Percentiles rank a stretch among this genome's conserved stretches.
Conservation (phyloP, 2,329 filamentous ascomycete species). For the Cladophialophora psammophila region DNA sequence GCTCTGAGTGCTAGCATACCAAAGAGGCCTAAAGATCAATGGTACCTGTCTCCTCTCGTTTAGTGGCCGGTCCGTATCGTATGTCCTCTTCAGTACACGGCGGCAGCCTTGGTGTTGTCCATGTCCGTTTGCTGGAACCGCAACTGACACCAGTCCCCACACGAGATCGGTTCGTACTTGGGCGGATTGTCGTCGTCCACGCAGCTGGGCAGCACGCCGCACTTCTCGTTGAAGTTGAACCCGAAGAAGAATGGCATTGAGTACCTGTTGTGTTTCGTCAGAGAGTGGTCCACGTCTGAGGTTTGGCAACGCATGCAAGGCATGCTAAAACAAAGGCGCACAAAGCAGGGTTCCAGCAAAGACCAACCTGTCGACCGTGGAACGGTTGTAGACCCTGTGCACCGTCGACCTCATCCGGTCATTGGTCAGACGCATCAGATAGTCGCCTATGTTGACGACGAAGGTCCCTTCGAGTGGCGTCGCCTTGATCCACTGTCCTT, state of each 20-base stretch:
- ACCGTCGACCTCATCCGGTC: constrained; percentile 59
- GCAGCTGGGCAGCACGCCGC: constrained; percentile 54
- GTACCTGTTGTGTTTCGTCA: constrained; percentile 46
- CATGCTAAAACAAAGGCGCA: too few relatives aligned
- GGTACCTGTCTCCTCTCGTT: background rate
- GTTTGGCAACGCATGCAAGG: too few relatives aligned
- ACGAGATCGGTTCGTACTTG: constrained; percentile 59
- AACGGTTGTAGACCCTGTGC: constrained; percentile 60
- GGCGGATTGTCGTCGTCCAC: constrained; percentile 53
- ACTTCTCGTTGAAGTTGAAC: constrained; percentile 61
- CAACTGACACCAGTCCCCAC: constrained; percentile 36
- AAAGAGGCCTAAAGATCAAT: background rate
- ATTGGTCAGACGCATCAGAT: constrained; percentile 60
- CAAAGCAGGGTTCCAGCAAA: background rate
- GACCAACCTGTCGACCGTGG: constrained; percentile 37
- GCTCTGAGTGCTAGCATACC: background rate
- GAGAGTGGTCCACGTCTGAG: too few relatives aligned
- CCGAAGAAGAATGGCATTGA: constrained; percentile 67
- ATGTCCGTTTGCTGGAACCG: constrained; percentile 35
- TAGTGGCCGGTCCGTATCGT: too few relatives aligned
- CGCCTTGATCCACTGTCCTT: constrained; percentile 54
- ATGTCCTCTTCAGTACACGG: background rate
- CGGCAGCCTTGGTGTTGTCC: constrained; percentile 17
- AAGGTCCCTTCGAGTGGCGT: constrained; percentile 52
- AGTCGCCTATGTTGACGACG: constrained; percentile 60